Evolutionary conservation across 768 basidiomycete genomes (phyloP), one percentile per base, ranked within the genome.

Genomic region (Tricholoma hemisulphureum): DNA sequence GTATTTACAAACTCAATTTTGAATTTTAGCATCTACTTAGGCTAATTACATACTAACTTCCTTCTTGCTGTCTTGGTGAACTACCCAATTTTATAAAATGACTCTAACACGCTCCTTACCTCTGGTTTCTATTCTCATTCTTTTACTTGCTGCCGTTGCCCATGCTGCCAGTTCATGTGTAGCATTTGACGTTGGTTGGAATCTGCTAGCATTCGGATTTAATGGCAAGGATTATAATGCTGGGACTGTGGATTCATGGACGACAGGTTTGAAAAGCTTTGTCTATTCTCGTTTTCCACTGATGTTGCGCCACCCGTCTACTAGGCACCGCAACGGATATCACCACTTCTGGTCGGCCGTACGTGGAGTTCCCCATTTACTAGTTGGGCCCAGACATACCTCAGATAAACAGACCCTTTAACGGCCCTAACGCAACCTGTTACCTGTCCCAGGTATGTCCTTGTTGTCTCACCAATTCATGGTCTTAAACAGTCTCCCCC

Each of bases 131-230:
- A 55, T 61, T 32, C 48, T 68, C 58, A 53, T 64, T 29, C 61
- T 71, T 26, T 65, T 63, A 16, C 46, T 67, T 45, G 60, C 59
- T 14, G 50, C 53, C 14, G 51, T 59, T 9, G 65, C 58, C 9
- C 60, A 58, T 51, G 67, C 67, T 51, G 56, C 60, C 46, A 64
- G 65, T 54, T 63, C 67, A 9, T 96, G 94, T 68, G 77, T 93
- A 35, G 82, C 87, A 20, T 95, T 95, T 67, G 94, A 96, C 67
- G 66, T 78, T 41, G 76, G 73, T 64, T 94, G 88, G 85, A 93
- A 95, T 71, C 81, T 98, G 53, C 84, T 92, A 53, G 91, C 88
- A 20, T 92, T 98, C 69, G 91, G 90, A 55, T 83, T 92, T 59
- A 83, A 87, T 56, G 87, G 85, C 58, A 88, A 90, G 66, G 95